Evolutionary conservation across 2,329 filamentous ascomycete genomes (phyloP).

Genomic region (Penicillium sp.): DNA sequence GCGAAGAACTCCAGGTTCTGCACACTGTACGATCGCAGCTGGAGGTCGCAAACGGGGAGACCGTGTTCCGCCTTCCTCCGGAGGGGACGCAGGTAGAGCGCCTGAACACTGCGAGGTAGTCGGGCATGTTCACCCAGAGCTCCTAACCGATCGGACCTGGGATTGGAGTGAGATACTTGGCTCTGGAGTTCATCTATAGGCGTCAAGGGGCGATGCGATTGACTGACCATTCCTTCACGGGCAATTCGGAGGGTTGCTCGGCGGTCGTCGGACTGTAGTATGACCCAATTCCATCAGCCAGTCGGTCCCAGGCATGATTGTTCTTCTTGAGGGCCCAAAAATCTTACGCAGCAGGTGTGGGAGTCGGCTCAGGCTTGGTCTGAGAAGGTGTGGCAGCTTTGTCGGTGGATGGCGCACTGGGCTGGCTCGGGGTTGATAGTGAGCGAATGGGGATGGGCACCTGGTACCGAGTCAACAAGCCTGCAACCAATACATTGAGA

Average conservation of each 20-base stretch:
- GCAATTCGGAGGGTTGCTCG: slow-evolving; percentile 16
- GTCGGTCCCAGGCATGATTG: neutral
- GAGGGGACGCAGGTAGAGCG: slow-evolving; percentile 81
- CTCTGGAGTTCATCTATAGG: neutral
- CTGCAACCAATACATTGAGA: neutral
- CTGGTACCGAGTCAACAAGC: slow-evolving; percentile 3
- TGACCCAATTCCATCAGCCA: slow-evolving; percentile 8
- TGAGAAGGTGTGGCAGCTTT: slow-evolving; percentile 11
- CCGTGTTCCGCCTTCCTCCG: slow-evolving; percentile 73
- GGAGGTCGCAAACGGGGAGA: slow-evolving; percentile 84
- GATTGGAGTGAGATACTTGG: slow-evolving; percentile 6
- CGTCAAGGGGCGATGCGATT: neutral
- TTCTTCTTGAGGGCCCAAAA: neutral
- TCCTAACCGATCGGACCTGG: slow-evolving; percentile 41
- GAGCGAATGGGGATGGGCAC: slow-evolving; percentile 20
- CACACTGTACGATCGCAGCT: slow-evolving; percentile 86
- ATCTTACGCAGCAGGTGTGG: slow-evolving; percentile 15
- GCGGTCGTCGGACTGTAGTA: slow-evolving; percentile 14
- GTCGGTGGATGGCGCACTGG: slow-evolving; percentile 17
- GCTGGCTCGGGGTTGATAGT: slow-evolving; percentile 23
- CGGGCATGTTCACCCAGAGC: slow-evolving; percentile 49
- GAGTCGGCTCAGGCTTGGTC: slow-evolving; percentile 6
- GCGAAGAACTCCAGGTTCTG: slow-evolving; percentile 92
- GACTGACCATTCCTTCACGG: slow-evolving; percentile 35
- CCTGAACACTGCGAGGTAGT: slow-evolving; percentile 77